Conservation (phyloP, 805 yeast species). For the Babjeviella inositovora region DNA sequence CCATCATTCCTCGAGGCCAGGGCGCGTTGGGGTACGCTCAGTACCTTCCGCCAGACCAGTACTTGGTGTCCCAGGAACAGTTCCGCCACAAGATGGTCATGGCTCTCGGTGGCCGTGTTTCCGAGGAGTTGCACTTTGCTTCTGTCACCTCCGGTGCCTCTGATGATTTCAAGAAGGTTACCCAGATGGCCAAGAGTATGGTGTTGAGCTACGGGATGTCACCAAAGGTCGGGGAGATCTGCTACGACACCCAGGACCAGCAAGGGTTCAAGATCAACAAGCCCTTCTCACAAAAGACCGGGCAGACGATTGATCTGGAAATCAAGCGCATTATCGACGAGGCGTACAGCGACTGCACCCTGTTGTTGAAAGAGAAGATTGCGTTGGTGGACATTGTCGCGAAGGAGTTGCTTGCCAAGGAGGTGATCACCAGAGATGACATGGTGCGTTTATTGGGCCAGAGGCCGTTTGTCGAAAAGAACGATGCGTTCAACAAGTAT, state of each 20-base stretch:
- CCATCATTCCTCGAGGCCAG: slow-evolving; percentile 87
- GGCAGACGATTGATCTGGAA: slow-evolving; percentile 50
- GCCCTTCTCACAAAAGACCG: slow-evolving; percentile 64
- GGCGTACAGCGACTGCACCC: slow-evolving; percentile 43
- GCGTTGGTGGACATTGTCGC: slow-evolving; percentile 58
- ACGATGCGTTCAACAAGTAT: slow-evolving; percentile 85
- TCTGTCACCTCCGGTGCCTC: slow-evolving; percentile 86
- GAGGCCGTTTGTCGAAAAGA: slow-evolving; percentile 63
- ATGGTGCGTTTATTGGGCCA: slow-evolving; percentile 65
- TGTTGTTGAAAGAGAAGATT: slow-evolving; percentile 38
- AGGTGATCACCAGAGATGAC: slow-evolving; percentile 70
- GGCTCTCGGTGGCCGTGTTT: slow-evolving; percentile 86
- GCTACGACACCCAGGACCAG: slow-evolving; percentile 30
- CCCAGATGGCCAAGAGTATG: slow-evolving; percentile 82
- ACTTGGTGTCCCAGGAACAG: slow-evolving; percentile 62
- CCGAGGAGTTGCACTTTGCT: slow-evolving; percentile 78
- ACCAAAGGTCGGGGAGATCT: slow-evolving; percentile 54
- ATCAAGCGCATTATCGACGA: slow-evolving; percentile 51
- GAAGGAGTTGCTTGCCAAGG: slow-evolving; percentile 52
- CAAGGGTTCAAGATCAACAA: slow-evolving; percentile 39
- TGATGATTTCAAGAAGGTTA: slow-evolving; percentile 85
- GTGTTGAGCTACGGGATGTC: slow-evolving; percentile 83
- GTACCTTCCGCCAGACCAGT: slow-evolving; percentile 81
- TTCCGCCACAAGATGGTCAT: slow-evolving; percentile 78
- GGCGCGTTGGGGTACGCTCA: slow-evolving; percentile 96